These are phyloP conservation scores for Trichoderma reesei DNA, from an alignment of 495 filamentous ascomycete genomes.

Conservation along the genomic window DNA sequence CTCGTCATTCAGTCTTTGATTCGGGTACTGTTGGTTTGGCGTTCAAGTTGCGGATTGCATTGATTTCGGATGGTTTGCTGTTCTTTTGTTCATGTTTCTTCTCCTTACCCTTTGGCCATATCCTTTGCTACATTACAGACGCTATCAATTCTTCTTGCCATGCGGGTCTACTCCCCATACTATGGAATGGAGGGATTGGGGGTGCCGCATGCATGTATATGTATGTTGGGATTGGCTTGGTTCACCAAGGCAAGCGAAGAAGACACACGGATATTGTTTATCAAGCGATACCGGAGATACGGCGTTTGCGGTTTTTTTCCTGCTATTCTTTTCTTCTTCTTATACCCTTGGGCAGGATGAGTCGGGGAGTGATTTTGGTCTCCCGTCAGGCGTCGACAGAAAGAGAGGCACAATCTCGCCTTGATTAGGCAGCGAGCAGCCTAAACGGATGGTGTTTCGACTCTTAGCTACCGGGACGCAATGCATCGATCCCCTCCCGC, in stretches of 20 bases:
- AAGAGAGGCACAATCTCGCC: not conserved
- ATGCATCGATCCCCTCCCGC: not conserved
- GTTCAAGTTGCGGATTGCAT: not conserved
- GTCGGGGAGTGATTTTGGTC: not conserved
- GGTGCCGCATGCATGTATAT: not conserved
- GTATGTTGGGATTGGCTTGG: not conserved
- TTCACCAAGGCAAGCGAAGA: not conserved
- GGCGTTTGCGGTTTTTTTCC: not conserved
- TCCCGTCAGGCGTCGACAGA: not conserved
- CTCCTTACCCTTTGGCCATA: not conserved
- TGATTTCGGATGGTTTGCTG: not conserved
- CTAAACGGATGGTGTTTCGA: not conserved
- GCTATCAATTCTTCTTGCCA: not conserved
- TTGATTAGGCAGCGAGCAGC: not conserved
- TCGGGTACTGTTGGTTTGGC: conserved; percentile 8
- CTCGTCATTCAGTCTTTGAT: not conserved
- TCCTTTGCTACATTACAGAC: not conserved
- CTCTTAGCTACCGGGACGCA: not conserved
- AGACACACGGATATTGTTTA: not conserved
- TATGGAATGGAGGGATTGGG: not conserved
- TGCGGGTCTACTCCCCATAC: not conserved
- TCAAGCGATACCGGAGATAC: not conserved
- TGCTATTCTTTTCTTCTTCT: not conserved
- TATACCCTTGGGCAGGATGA: not conserved
- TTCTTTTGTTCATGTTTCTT: not conserved